Conservation (phyloP, 225 moss, liverwort and hornwort genomes). For the Pseudisothecium myosuroides region DNA sequence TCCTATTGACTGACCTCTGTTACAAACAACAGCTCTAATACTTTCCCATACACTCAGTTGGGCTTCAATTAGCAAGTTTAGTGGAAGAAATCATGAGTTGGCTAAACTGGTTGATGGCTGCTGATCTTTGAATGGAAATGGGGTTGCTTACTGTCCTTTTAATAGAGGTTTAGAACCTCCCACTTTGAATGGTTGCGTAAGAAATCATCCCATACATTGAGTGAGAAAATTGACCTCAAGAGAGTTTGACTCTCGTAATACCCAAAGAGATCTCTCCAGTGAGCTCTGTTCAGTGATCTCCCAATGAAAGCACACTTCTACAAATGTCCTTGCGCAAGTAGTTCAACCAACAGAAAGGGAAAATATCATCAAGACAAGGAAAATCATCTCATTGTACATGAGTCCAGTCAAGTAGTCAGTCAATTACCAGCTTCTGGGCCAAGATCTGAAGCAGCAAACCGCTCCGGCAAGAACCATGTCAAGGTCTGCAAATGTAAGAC, state of each 20-base stretch:
- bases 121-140: neutral
- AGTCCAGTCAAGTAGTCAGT: neutral
- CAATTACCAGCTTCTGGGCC: constrained; percentile 77
- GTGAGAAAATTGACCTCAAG: neutral
- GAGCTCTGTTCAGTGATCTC: neutral
- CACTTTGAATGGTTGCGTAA: neutral
- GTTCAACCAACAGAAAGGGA: neutral
- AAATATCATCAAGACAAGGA: neutral
- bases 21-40: neutral
- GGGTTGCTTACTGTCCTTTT: neutral
- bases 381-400: neutral
- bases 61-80: neutral
- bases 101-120: neutral
- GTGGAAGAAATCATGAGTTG: neutral
- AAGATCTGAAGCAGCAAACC: constrained; percentile 81
- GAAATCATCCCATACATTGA: neutral
- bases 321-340: neutral
- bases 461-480: constrained; percentile 98
- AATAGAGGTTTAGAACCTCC: neutral
- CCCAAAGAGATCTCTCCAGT: neutral
- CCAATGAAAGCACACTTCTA: neutral
- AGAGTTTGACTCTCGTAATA: neutral
- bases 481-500: constrained; percentile 46
- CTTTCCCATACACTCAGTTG: neutral
- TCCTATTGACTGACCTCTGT: too few species aligned